These are phyloP conservation scores for Halteria grandinella DNA, from an alignment of 73 alveolate genomes.

Conservation along the genomic window DNA sequence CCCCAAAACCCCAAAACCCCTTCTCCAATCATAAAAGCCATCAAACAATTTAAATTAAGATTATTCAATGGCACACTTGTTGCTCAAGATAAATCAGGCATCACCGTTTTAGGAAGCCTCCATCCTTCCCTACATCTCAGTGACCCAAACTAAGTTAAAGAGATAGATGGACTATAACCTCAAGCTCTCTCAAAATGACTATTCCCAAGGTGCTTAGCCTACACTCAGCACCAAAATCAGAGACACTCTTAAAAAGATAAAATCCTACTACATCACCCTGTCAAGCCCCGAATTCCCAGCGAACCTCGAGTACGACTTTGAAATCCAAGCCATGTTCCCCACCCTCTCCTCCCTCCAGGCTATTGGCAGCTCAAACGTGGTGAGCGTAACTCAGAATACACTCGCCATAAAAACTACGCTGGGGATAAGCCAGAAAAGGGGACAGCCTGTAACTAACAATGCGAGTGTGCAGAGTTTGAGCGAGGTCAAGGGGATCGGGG, in stretches of 20 bases:
- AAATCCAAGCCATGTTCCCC: not conserved
- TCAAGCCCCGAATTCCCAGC: slow-evolving; percentile 16
- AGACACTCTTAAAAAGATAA: slow-evolving; percentile 18
- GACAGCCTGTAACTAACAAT: no score
- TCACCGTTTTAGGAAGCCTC: no score
- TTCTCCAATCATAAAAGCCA: not conserved
- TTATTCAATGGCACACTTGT: not conserved
- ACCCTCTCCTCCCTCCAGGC: not conserved
- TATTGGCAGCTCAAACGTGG: no score
- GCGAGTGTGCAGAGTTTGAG: not conserved
- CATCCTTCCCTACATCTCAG: slow-evolving; percentile 7
- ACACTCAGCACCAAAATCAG: not conserved
- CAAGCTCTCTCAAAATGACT: slow-evolving; percentile 1
- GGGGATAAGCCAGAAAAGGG: no score
- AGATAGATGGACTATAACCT: not conserved
- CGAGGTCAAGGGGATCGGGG: not conserved
- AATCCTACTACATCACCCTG: slow-evolving; percentile 14
- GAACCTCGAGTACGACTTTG: slow-evolving; percentile 33
- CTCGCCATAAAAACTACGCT: no score
- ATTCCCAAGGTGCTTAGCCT: no score
- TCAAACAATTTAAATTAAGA: not conserved
- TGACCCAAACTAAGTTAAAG: slow-evolving; percentile 10
- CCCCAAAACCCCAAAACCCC: no score
- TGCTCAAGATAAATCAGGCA: not conserved
- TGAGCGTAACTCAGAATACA: no score